Evolutionary conservation across 2,329 filamentous ascomycete genomes (phyloP).

Genomic region (Rhynchosporium graminicola): DNA sequence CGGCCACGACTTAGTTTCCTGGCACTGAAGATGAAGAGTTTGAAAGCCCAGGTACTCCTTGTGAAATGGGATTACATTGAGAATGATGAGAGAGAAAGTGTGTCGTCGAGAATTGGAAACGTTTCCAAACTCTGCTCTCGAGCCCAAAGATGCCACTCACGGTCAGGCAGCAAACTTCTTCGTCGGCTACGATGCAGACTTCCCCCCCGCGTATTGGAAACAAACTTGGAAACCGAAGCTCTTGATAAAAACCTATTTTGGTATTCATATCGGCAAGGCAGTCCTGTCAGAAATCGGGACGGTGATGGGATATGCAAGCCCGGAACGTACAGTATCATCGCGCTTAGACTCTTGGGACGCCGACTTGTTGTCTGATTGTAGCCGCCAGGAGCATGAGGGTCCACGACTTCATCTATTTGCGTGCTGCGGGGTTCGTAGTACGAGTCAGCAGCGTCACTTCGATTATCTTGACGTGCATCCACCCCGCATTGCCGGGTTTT

Average conservation of each 20-base stretch:
- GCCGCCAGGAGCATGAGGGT: background rate
- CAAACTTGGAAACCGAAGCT: background rate
- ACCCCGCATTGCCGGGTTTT: conserved; percentile 7
- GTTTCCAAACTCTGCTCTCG: background rate
- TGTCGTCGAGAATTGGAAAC: background rate
- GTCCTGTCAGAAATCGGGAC: too few species aligned
- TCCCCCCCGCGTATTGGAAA: background rate
- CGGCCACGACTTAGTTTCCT: too few species aligned
- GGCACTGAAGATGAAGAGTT: too few species aligned
- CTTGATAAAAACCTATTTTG: too few species aligned
- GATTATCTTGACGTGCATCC: conserved; percentile 6
- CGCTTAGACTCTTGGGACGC: background rate
- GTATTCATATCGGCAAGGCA: too few species aligned
- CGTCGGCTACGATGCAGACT: background rate
- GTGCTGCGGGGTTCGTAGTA: background rate
- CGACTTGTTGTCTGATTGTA: background rate
- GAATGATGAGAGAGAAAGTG: background rate
- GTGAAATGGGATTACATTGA: background rate
- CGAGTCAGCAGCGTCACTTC: background rate
- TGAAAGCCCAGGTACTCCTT: background rate
- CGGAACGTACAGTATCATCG: background rate
- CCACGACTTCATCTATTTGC: conserved; percentile 1
- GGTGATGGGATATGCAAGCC: background rate
- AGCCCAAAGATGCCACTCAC: background rate
- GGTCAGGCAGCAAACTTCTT: conserved; percentile 1